Conservation (phyloP, 305 asterid species). For the Fraxinus xanthoxyloides region DNA sequence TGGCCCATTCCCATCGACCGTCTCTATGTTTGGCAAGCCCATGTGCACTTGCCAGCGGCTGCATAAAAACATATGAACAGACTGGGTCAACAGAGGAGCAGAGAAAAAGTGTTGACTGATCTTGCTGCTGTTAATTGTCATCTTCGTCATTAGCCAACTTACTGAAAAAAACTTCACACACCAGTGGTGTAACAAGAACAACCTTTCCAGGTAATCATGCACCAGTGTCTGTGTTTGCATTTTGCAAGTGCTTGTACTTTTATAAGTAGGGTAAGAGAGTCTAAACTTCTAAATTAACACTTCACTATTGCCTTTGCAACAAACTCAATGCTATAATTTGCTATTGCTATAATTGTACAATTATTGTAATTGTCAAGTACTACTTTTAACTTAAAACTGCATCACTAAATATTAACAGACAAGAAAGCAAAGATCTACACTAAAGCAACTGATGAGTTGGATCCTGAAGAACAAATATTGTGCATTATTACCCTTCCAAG, state of each 20-base stretch:
- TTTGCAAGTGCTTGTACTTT: not conserved
- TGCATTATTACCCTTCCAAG: constrained; percentile 5
- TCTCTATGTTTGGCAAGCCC: constrained; percentile 99
- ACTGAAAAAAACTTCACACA: constrained; percentile 3
- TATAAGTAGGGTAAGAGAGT: not conserved
- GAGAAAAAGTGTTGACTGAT: not conserved
- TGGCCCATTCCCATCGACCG: constrained; percentile 99
- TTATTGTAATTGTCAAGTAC: not conserved
- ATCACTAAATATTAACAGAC: not conserved
- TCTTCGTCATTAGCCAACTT: not conserved
- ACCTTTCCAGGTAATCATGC: not conserved
- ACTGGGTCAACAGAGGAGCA: constrained; percentile 11
- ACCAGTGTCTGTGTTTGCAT: not conserved
- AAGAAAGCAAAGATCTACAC: not conserved
- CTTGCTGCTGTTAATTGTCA: constrained; percentile 3
- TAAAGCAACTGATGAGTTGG: not conserved
- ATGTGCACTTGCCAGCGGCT: constrained; percentile 97
- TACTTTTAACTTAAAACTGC: not conserved
- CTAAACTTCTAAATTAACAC: not conserved
- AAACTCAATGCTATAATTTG: not conserved
- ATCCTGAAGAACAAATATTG: not conserved
- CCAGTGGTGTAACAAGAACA: not conserved
- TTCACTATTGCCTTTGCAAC: not conserved
- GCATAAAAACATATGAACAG: constrained; percentile 27
- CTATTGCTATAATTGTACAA: not conserved